These are phyloP conservation scores for Hyaloscypha variabilis DNA, from an alignment of 495 filamentous ascomycete genomes.

Conservation along the genomic window DNA sequence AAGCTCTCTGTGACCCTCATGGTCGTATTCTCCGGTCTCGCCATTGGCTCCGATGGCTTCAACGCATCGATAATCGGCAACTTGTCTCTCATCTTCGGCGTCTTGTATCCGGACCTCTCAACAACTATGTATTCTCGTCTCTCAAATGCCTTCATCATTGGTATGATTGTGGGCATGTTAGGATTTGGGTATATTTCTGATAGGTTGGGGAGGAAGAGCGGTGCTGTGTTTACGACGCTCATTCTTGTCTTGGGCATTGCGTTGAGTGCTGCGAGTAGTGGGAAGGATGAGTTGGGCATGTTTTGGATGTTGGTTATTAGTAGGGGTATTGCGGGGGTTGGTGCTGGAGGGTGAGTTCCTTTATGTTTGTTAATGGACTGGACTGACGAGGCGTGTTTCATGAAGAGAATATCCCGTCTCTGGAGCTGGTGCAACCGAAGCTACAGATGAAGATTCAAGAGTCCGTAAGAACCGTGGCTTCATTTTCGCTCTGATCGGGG, in stretches of 20 bases:
- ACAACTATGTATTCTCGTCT: constrained; percentile 46
- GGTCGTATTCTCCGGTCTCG: constrained; percentile 37
- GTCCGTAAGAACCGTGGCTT: constrained; percentile 40
- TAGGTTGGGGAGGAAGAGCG: constrained; percentile 51
- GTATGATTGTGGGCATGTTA: constrained; percentile 45
- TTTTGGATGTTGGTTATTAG: constrained; percentile 57
- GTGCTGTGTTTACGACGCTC: constrained; percentile 48
- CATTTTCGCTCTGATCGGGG: constrained; percentile 53
- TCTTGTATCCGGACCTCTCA: constrained; percentile 37
- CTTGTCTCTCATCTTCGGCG: constrained; percentile 39
- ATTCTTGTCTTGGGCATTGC: constrained; percentile 54
- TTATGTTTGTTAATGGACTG: not conserved
- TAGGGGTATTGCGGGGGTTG: constrained; percentile 51
- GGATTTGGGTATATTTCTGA: constrained; percentile 52
- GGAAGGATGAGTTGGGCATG: constrained; percentile 47
- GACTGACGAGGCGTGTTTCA: constrained; percentile 15
- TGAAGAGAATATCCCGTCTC: constrained; percentile 41
- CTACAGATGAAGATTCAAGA: constrained; percentile 44
- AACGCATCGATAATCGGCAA: constrained; percentile 35
- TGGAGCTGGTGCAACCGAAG: constrained; percentile 45
- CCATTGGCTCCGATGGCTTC: constrained; percentile 36
- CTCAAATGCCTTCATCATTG: constrained; percentile 51
- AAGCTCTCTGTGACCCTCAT: constrained; percentile 39
- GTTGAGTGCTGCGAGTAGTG: constrained; percentile 49
- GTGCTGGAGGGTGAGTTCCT: constrained; percentile 37